phyloP scores from a whole-genome alignment of 2,329 filamentous ascomycete genomes.

The Fusarium proliferatum region DNA sequence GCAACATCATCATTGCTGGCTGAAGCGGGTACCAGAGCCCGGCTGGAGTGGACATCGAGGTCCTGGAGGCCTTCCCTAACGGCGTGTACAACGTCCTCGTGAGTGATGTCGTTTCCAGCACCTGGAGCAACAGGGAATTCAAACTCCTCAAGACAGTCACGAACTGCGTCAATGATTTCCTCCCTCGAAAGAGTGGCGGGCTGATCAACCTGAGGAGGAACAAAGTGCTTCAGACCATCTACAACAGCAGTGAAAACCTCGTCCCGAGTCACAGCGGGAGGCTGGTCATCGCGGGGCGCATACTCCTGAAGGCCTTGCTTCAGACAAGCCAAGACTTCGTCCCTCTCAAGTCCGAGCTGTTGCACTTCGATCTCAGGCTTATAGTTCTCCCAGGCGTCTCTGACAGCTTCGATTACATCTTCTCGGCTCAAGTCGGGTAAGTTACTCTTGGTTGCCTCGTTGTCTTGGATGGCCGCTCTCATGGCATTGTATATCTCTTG shows the following conservation, averaged over 20 bases:
- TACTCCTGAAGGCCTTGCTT: conserved; percentile 87
- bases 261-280: conserved; percentile 76
- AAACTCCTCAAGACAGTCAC: conserved; percentile 87
- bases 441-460: conserved; percentile 57
- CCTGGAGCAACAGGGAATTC: conserved; percentile 76
- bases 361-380: conserved; percentile 93
- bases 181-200: conserved; percentile 79
- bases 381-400: conserved; percentile 92
- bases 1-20: conserved; percentile 63
- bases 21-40: conserved; percentile 53
- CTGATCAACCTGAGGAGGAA: conserved; percentile 76
- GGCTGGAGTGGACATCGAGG: conserved; percentile 58
- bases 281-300: conserved; percentile 62
- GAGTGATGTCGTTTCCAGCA: conserved; percentile 63
- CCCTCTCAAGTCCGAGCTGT: conserved; percentile 88
- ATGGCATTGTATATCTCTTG: conserved; percentile 89
- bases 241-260: conserved; percentile 88
- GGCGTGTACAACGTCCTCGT: conserved; percentile 72
- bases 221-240: conserved; percentile 85
- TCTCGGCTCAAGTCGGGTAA: conserved; percentile 72
- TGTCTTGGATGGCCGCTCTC: conserved; percentile 76
- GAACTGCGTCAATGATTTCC: conserved; percentile 84
- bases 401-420: conserved; percentile 86
- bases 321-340: conserved; percentile 88
- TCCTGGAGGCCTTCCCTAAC: conserved; percentile 69